Percentiles rank a stretch among this genome's conserved stretches.
phyloP scores from a whole-genome alignment of 805 yeast species.

The Ogataea parapolymorpha region DNA sequence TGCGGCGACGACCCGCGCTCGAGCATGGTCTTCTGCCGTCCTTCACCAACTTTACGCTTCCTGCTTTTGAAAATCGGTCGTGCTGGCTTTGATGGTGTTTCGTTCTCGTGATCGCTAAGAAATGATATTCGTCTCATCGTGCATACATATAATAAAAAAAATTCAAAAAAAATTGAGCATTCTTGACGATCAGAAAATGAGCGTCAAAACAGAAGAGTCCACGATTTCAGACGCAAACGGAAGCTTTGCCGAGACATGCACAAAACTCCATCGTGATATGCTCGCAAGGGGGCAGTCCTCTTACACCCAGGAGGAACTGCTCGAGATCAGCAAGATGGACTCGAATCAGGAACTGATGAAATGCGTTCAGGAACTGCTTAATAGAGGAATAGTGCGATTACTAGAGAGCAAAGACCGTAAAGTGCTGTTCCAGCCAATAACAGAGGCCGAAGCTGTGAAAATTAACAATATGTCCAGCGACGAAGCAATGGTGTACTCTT shows the following conservation, averaged over 20 bases:
- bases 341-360: conserved; percentile 42
- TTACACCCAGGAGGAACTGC: conserved; percentile 69
- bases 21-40: neutral
- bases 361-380: conserved; percentile 43
- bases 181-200: neutral
- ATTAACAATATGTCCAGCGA: conserved; percentile 77
- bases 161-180: neutral
- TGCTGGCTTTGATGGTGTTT: neutral
- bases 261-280: conserved; percentile 59
- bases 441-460: conserved; percentile 69
- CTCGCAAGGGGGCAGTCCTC: conserved; percentile 44
- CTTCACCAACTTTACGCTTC: conserved; percentile 4
- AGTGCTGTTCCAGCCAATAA: conserved; percentile 73
- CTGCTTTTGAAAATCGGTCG: conserved; percentile 6
- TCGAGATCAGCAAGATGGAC: conserved; percentile 41
- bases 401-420: conserved; percentile 58
- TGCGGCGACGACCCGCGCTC: neutral
- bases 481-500: conserved; percentile 86
- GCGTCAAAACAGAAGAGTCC: conserved; percentile 11
- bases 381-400: conserved; percentile 58
- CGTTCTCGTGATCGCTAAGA: conserved; percentile 4
- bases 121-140: conserved; percentile 9
- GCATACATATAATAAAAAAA: conserved; percentile 1
- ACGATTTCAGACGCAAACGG: conserved; percentile 6
- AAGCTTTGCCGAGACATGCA: neutral